phyloP scores from a whole-genome alignment of 192 early-diverging fungal genomes.

The Haplosporangium gracile region DNA sequence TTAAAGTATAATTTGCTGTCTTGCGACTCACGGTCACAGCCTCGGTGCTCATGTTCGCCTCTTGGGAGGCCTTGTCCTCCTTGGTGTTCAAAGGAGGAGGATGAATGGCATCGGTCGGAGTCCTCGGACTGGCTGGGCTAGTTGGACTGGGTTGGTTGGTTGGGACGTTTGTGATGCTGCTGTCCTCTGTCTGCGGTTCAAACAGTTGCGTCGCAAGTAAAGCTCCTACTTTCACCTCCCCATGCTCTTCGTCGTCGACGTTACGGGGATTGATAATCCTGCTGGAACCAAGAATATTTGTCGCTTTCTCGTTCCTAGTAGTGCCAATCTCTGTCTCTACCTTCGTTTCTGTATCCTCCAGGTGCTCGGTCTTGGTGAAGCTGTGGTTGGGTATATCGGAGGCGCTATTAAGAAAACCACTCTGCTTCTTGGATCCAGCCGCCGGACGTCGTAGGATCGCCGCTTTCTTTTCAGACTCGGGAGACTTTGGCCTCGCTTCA shows the following conservation, averaged over 20 bases:
- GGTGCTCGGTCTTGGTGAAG: neutral
- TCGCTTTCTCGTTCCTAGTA: neutral
- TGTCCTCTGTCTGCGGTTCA: neutral
- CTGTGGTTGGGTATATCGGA: neutral
- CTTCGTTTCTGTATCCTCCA: neutral
- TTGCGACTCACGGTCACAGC: neutral
- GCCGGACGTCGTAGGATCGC: neutral
- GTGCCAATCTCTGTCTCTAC: neutral
- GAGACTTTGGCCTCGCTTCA: neutral
- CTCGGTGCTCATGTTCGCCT: neutral
- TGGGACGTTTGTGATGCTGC: neutral
- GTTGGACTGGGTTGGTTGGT: neutral
- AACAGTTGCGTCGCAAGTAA: neutral
- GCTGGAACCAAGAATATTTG: neutral
- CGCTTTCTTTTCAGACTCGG: neutral
- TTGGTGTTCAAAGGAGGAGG: neutral
- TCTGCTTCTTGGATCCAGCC: neutral
- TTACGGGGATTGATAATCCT: neutral
- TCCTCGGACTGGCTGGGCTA: neutral
- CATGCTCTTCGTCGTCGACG: neutral
- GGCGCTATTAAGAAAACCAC: neutral
- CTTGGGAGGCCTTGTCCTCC: neutral
- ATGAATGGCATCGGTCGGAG: neutral
- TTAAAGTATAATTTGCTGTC: too few species aligned
- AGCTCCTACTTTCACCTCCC: neutral